Evolutionary conservation across 139 green algal genomes (phyloP).

Genomic region (Coelastrella sp.): DNA sequence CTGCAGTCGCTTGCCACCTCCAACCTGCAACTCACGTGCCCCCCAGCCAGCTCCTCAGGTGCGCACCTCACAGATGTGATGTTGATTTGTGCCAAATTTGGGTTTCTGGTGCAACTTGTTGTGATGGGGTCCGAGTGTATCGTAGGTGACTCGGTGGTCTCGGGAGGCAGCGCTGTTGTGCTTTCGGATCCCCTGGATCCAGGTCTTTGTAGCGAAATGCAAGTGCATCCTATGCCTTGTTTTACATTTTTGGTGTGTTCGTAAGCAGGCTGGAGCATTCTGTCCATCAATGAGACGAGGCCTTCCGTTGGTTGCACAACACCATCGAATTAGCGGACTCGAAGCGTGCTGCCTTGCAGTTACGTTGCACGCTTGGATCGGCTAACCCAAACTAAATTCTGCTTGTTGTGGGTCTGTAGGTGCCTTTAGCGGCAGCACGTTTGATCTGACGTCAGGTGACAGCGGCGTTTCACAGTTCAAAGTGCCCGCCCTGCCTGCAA

Average conservation of each 20-base stretch:
- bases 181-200: background rate
- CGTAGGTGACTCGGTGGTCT: no score
- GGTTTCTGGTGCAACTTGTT: background rate
- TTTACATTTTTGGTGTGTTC: background rate
- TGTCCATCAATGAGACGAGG: no score
- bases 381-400: background rate
- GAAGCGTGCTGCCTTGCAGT: background rate
- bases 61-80: background rate
- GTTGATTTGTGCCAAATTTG: background rate
- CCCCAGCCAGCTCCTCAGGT: background rate
- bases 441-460: background rate
- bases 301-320: background rate
- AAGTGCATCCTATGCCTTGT: no score
- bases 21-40: background rate
- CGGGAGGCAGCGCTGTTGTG: slow-evolving; percentile 6
- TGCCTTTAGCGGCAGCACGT: background rate
- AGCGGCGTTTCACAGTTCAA: slow-evolving; percentile 9
- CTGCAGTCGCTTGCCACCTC: slow-evolving; percentile 2
- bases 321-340: no score
- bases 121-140: background rate
- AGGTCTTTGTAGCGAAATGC: background rate
- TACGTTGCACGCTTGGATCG: background rate
- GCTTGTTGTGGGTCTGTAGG: background rate
- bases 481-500: slow-evolving; percentile 33
- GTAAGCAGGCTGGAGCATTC: background rate